Evolutionary conservation across 75 land plant species (phyloP).

Genomic region (Sequoia sempervirens): DNA sequence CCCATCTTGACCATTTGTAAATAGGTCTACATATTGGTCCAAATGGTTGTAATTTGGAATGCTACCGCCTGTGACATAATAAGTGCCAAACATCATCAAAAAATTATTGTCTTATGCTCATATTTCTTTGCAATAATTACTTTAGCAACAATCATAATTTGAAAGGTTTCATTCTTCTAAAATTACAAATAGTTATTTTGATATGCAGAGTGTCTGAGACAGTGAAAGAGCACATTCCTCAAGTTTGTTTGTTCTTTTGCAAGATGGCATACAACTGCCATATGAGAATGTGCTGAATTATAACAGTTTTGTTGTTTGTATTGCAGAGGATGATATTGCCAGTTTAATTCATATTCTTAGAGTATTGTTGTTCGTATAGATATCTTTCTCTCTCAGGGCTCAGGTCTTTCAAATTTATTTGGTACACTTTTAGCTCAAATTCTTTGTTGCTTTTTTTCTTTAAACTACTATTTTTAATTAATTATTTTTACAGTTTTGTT

Average conservation of each 20-base stretch:
- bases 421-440: too few species aligned
- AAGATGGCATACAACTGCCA: constrained; percentile 92
- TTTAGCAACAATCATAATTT: neutral
- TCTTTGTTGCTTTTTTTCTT: too few species aligned
- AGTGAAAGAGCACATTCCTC: neutral
- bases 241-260: constrained; percentile 10
- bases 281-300: constrained; percentile 90
- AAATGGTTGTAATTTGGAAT: too few species aligned
- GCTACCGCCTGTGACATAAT: too few species aligned
- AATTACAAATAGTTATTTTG: neutral
- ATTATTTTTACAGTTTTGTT: too few species aligned
- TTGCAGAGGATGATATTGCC: constrained; percentile 81
- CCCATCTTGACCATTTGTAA: too few species aligned
- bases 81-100: too few species aligned
- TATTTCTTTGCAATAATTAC: neutral
- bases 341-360: constrained; percentile 65
- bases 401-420: too few species aligned
- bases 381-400: too few species aligned
- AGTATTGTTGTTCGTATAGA: constrained; percentile 28
- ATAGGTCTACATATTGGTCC: too few species aligned
- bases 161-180: neutral
- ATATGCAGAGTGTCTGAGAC: neutral
- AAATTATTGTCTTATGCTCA: too few species aligned
- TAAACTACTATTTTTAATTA: too few species aligned
- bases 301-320: constrained; percentile 78